phyloP scores from a whole-genome alignment of 2,329 filamentous ascomycete genomes.

The Tolypocladium sp. region DNA sequence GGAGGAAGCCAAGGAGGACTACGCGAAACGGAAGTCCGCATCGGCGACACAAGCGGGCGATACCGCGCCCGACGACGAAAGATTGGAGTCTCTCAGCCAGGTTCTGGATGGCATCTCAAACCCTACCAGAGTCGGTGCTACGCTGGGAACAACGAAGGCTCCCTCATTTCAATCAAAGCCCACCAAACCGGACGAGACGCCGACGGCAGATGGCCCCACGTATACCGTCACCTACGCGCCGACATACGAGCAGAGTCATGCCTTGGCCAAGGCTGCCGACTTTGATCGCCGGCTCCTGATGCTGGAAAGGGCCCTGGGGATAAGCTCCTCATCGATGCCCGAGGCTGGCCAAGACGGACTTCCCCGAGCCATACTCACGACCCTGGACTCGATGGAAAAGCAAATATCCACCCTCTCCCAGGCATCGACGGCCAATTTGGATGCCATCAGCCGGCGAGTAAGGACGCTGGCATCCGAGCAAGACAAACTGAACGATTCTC shows the following conservation, averaged over 20 bases:
- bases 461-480: conserved; percentile 64
- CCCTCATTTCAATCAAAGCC: conserved; percentile 5
- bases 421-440: conserved; percentile 62
- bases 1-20: conserved; percentile 60
- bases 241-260: conserved; percentile 57
- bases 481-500: conserved; percentile 58
- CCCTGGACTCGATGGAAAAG: conserved; percentile 70
- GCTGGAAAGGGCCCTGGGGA: conserved; percentile 73
- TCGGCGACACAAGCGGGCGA: conserved; percentile 38
- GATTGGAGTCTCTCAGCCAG: conserved; percentile 58
- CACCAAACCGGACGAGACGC: conserved; percentile 11
- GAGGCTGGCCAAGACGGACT: conserved; percentile 48
- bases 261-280: conserved; percentile 71
- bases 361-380: conserved; percentile 67
- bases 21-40: conserved; percentile 43
- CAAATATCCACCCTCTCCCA: conserved; percentile 70
- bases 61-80: conserved; percentile 22
- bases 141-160: conserved; percentile 6
- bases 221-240: conserved; percentile 59
- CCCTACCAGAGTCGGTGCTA: conserved; percentile 11
- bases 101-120: conserved; percentile 57
- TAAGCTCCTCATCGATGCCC: conserved; percentile 60
- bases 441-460: conserved; percentile 61
- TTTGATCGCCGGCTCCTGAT: conserved; percentile 75
- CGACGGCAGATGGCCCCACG: conserved; percentile 29